Conservation (phyloP, 345 rosid genomes). For the Heritiera littoralis region DNA sequence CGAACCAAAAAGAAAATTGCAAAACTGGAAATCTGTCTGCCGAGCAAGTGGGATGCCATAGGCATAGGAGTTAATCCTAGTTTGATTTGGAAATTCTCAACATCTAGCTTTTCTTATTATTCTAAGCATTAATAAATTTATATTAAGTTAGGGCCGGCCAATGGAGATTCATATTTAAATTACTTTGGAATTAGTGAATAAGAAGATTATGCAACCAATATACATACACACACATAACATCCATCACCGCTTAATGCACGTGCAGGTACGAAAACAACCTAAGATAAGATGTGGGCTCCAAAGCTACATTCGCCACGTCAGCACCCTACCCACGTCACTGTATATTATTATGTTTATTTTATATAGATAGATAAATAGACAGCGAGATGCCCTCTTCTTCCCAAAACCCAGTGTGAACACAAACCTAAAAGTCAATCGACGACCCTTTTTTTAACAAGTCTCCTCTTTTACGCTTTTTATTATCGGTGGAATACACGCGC, state of each 20-base stretch:
- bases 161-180: too few relatives aligned
- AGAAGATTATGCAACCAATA: too few relatives aligned
- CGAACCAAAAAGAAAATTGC: not conserved
- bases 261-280: not conserved
- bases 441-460: not conserved
- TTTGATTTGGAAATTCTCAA: too few relatives aligned
- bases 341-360: too few relatives aligned
- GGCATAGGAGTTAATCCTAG: too few relatives aligned
- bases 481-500: slow-evolving; percentile 21
- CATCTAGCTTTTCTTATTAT: not conserved
- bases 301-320: slow-evolving; percentile 11
- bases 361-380: too few relatives aligned
- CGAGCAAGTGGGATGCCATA: too few relatives aligned
- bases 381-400: not conserved
- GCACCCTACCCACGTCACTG: too few relatives aligned
- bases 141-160: too few relatives aligned
- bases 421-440: not conserved
- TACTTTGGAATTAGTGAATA: too few relatives aligned
- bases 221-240: too few relatives aligned
- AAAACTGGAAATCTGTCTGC: not conserved
- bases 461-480: not conserved
- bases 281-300: not conserved
- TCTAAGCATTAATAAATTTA: too few relatives aligned
- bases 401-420: slow-evolving; percentile 7
- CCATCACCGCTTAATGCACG: not conserved